These are phyloP conservation scores for Stagonosporopsis vannaccii DNA, from an alignment of 2,329 filamentous ascomycete genomes.

Conservation along the genomic window DNA sequence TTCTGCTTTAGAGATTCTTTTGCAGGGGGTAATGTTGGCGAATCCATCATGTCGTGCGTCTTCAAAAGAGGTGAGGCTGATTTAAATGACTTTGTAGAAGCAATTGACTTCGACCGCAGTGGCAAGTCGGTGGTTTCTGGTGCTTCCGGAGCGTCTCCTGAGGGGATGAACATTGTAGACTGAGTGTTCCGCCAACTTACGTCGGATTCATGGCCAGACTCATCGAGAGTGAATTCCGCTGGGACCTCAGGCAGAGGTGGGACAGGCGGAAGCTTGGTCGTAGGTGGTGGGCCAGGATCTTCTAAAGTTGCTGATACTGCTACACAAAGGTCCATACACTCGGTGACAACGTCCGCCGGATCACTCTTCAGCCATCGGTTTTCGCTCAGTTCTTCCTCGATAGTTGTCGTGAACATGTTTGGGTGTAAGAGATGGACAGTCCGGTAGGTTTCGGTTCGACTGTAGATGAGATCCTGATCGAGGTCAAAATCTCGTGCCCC, in stretches of 20 bases:
- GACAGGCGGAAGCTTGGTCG: conserved; percentile 55
- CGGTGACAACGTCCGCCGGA: conserved; percentile 78
- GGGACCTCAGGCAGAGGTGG: conserved; percentile 50
- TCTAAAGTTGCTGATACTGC: conserved; percentile 51
- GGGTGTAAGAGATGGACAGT: conserved; percentile 78
- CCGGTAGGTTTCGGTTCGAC: conserved; percentile 77
- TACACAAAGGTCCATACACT: conserved; percentile 75
- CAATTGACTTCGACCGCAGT: conserved; percentile 36
- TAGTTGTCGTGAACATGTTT: conserved; percentile 82
- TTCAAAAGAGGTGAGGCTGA: conserved; percentile 57
- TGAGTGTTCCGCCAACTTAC: conserved; percentile 63
- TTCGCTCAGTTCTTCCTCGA: conserved; percentile 81
- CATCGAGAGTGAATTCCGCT: conserved; percentile 43
- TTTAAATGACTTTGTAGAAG: conserved; percentile 46
- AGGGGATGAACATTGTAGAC: conserved; percentile 56
- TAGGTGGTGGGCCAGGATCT: conserved; percentile 58
- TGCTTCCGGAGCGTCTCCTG: conserved; percentile 31
- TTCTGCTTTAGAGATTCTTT: conserved; percentile 37
- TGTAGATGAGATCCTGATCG: conserved; percentile 77
- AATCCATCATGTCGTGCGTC: conserved; percentile 59
- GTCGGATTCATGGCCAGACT: conserved; percentile 43
- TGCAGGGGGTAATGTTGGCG: conserved; percentile 67
- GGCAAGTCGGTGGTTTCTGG: conserved; percentile 32
- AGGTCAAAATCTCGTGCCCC: conserved; percentile 78
- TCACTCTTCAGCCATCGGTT: conserved; percentile 82